Evolutionary conservation across 345 rosid species (phyloP).

Genomic region (Brassica juncea): DNA sequence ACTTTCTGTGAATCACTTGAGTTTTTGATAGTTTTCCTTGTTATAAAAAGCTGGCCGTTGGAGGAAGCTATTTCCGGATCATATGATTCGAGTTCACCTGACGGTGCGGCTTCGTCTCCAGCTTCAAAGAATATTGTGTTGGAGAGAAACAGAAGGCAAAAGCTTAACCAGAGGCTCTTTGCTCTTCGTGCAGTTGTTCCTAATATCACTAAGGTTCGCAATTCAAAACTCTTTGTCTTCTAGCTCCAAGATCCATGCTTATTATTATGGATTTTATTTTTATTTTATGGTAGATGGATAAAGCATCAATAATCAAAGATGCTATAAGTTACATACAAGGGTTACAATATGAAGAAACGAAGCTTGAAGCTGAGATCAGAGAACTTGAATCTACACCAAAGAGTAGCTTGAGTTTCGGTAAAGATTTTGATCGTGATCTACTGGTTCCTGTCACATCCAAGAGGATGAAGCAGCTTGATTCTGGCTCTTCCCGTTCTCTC

Average conservation of each 20-base stretch:
- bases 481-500: slow-evolving; percentile 48
- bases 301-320: slow-evolving; percentile 96
- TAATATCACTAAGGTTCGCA: slow-evolving; percentile 76
- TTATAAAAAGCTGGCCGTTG: slow-evolving; percentile 50
- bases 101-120: slow-evolving; percentile 71
- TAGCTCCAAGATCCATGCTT: background rate
- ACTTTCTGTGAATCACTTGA: background rate
- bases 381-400: slow-evolving; percentile 67
- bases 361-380: slow-evolving; percentile 66
- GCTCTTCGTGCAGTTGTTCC: slow-evolving; percentile 96
- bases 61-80: slow-evolving; percentile 60
- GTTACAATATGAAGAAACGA: slow-evolving; percentile 72
- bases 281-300: slow-evolving; percentile 70
- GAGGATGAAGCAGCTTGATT: slow-evolving; percentile 59
- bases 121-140: slow-evolving; percentile 89
- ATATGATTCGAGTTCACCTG: slow-evolving; percentile 95
- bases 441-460: slow-evolving; percentile 63
- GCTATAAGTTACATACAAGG: slow-evolving; percentile 89
- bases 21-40: slow-evolving; percentile 4
- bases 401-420: slow-evolving; percentile 41
- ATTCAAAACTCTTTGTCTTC: background rate
- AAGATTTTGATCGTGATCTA: slow-evolving; percentile 60
- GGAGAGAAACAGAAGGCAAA: slow-evolving; percentile 87
- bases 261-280: background rate
- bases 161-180: slow-evolving; percentile 82